phyloP scores from a whole-genome alignment of 2,329 filamentous ascomycete genomes.

The Colletotrichum higginsianum region DNA sequence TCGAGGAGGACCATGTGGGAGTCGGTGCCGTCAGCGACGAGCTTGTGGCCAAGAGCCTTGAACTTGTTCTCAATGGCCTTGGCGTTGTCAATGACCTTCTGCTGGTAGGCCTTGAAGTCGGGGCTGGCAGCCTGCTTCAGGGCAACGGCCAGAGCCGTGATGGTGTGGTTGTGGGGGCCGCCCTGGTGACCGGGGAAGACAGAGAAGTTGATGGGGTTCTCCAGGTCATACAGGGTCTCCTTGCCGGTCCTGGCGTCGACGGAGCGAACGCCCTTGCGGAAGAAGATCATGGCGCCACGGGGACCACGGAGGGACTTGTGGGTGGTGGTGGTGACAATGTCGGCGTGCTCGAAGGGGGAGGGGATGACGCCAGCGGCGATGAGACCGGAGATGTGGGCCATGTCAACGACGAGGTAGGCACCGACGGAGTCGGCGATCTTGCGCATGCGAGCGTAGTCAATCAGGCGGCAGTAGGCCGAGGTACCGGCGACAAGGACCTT shows the following conservation, averaged over 20 bases:
- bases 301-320: slow-evolving; percentile 99
- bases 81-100: slow-evolving; percentile 92
- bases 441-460: slow-evolving; percentile 97
- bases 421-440: slow-evolving; percentile 94
- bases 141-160: slow-evolving; percentile 94
- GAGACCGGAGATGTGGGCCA: slow-evolving; percentile 98
- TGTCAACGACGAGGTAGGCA: slow-evolving; percentile 96
- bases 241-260: slow-evolving; percentile 93
- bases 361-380: slow-evolving; percentile 94
- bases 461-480: slow-evolving; percentile 97
- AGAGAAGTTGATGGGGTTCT: slow-evolving; percentile 97
- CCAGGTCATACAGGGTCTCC: slow-evolving; percentile 91
- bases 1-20: slow-evolving; percentile 98
- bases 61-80: slow-evolving; percentile 89
- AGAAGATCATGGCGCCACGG: slow-evolving; percentile 99
- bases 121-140: slow-evolving; percentile 92
- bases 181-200: slow-evolving; percentile 99
- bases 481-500: slow-evolving; percentile 98
- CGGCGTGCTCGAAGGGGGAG: slow-evolving; percentile 91
- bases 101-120: slow-evolving; percentile 95
- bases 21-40: slow-evolving; percentile 96
- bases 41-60: slow-evolving; percentile 91
- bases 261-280: slow-evolving; percentile 94
- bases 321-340: slow-evolving; percentile 98
- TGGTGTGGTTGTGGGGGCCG: slow-evolving; percentile 99